These are phyloP conservation scores for Plenodomus biglobosus DNA, from an alignment of 2,329 filamentous ascomycete species.

Conservation along the genomic window DNA sequence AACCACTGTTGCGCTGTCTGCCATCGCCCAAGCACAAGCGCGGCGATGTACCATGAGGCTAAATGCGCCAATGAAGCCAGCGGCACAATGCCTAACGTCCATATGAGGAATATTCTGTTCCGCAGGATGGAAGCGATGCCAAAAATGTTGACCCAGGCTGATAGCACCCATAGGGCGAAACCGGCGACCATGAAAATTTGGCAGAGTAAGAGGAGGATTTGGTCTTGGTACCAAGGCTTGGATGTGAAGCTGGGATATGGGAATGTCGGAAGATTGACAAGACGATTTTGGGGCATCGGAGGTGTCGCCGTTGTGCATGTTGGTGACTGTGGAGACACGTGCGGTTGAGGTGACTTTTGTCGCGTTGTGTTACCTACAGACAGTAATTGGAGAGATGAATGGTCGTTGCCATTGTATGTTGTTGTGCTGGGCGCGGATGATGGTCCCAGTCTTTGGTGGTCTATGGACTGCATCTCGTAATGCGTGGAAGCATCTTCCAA, in stretches of 20 bases:
- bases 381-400: neutral
- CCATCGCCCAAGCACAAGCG: conserved; percentile 4
- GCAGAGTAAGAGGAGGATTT: conserved; percentile 17
- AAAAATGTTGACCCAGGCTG: conserved; percentile 13
- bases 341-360: conserved; percentile 2
- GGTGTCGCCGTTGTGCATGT: neutral
- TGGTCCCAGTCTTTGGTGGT: neutral
- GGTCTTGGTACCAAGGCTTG: conserved; percentile 22
- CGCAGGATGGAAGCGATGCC: conserved; percentile 22
- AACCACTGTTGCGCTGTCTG: conserved; percentile 2
- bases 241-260: conserved; percentile 14
- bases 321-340: neutral
- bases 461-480: neutral
- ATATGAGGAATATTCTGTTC: conserved; percentile 23
- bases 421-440: neutral
- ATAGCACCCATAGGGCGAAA: conserved; percentile 21
- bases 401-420: conserved; percentile 1
- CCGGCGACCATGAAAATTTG: conserved; percentile 17
- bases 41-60: conserved; percentile 16
- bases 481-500: neutral
- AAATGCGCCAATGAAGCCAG: conserved; percentile 19
- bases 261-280: conserved; percentile 1
- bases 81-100: conserved; percentile 20
- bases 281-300: neutral
- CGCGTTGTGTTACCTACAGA: neutral